These are phyloP conservation scores for Calocybe gambosa DNA, from an alignment of 1,284 basidiomycete species.

Conservation along the genomic window DNA sequence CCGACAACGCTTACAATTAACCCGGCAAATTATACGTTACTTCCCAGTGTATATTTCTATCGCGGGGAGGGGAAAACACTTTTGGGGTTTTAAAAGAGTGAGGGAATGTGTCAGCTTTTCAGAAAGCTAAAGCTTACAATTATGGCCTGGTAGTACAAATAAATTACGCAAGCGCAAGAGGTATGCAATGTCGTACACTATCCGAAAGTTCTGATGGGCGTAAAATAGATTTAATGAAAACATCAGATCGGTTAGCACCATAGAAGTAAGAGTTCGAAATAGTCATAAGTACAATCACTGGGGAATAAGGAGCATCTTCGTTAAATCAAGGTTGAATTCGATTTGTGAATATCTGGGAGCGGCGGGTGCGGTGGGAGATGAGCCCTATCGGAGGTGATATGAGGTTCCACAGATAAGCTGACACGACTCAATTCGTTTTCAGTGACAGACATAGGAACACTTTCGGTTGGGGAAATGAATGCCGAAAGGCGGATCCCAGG, in stretches of 20 bases:
- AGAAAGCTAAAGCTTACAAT: too few relatives aligned
- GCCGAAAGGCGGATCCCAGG: constrained; percentile 18
- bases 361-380: constrained; percentile 47
- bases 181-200: neutral
- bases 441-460: constrained; percentile 61
- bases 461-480: constrained; percentile 55
- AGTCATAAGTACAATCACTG: neutral
- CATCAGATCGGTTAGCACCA: constrained; percentile 13
- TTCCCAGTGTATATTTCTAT: too few relatives aligned
- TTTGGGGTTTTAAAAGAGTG: too few relatives aligned
- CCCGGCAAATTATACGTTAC: too few relatives aligned
- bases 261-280: neutral
- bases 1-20: too few relatives aligned
- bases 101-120: too few relatives aligned
- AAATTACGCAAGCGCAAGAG: neutral
- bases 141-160: too few relatives aligned
- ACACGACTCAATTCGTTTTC: constrained; percentile 58
- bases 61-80: too few relatives aligned
- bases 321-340: neutral
- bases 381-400: constrained; percentile 25
- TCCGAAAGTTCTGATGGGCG: neutral
- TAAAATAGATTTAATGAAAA: constrained; percentile 13
- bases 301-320: constrained; percentile 10
- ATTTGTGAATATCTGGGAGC: constrained; percentile 27
- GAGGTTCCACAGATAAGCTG: constrained; percentile 40